A percentile compares a stretch with the other conserved stretches of the same genome.
Evolutionary conservation across 2,329 filamentous ascomycete genomes (phyloP).

Genomic region (Rutstroemia sp.): DNA sequence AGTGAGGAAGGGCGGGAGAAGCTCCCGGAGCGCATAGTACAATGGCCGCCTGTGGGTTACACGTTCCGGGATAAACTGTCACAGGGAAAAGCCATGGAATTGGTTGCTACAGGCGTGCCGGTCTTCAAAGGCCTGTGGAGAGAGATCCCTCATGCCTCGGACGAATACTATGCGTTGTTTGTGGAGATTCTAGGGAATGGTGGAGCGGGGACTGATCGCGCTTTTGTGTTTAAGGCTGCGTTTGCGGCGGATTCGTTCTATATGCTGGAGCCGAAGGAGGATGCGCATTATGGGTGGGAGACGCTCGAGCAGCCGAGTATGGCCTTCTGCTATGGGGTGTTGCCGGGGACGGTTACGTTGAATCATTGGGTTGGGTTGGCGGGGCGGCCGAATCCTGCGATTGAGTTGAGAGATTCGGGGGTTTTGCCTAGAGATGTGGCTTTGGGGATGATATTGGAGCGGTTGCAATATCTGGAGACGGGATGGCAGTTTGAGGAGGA

Average conservation of each 20-base stretch:
- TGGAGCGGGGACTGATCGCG: constrained; percentile 18
- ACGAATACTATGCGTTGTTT: constrained; percentile 50
- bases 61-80: constrained; percentile 42
- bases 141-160: constrained; percentile 44
- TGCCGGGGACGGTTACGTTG: constrained; percentile 63
- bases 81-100: constrained; percentile 46
- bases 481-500: constrained; percentile 46
- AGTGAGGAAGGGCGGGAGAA: neutral
- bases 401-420: constrained; percentile 51
- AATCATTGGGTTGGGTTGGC: constrained; percentile 60
- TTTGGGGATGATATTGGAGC: constrained; percentile 48
- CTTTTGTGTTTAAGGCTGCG: constrained; percentile 10
- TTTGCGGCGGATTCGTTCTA: constrained; percentile 19
- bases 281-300: constrained; percentile 48
- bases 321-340: constrained; percentile 57
- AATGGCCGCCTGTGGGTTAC: constrained; percentile 51
- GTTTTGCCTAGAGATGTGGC: constrained; percentile 52
- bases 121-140: constrained; percentile 47
- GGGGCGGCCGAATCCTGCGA: constrained; percentile 46
- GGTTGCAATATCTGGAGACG: constrained; percentile 50
- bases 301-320: constrained; percentile 69
- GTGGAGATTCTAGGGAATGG: constrained; percentile 42
- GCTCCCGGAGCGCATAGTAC: constrained; percentile 32
- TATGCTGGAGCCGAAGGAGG: constrained; percentile 16
- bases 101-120: constrained; percentile 52